phyloP scores from a whole-genome alignment of 140 eudicot genomes.

The Senecio squalidus region DNA sequence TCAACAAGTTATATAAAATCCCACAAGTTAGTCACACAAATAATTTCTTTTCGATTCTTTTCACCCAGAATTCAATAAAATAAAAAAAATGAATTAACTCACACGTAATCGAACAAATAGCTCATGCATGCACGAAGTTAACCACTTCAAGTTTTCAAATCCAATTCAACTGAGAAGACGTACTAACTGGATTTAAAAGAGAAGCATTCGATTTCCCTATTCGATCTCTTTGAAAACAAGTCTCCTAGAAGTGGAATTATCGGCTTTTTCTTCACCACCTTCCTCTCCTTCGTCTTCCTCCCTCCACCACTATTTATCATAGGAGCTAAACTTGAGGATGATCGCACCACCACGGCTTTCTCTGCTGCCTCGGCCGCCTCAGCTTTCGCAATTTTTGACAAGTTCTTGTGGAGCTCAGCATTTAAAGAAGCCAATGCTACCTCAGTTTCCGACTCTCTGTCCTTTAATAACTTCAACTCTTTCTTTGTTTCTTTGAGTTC shows the following conservation, averaged over 20 bases:
- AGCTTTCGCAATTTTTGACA: conserved; percentile 57
- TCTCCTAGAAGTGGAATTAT: conserved; percentile 67
- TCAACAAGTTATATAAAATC: no score
- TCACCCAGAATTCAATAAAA: neutral
- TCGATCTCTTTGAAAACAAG: conserved; percentile 55
- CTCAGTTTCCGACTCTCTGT: conserved; percentile 66
- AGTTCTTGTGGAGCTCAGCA: conserved; percentile 79
- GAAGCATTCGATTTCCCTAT: conserved; percentile 17
- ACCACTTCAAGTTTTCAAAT: conserved; percentile 15
- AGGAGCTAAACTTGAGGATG: neutral
- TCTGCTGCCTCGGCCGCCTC: conserved; percentile 47
- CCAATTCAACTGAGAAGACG: conserved; percentile 44
- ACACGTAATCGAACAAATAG: no score
- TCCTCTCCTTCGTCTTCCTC: conserved; percentile 25
- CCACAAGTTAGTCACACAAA: no score
- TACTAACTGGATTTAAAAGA: conserved; percentile 30
- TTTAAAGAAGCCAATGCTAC: conserved; percentile 68
- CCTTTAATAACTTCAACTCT: conserved; percentile 60
- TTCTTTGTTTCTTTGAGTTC: conserved; percentile 66
- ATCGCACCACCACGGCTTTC: conserved; percentile 24
- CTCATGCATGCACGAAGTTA: conserved; percentile 8
- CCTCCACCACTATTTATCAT: conserved; percentile 15
- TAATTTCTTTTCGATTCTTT: no score
- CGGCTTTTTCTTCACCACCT: conserved; percentile 60
- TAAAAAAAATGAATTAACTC: no score